Evolutionary conservation across 2,329 filamentous ascomycete genomes (phyloP).

Genomic region (Zasmidium citrigriseum): DNA sequence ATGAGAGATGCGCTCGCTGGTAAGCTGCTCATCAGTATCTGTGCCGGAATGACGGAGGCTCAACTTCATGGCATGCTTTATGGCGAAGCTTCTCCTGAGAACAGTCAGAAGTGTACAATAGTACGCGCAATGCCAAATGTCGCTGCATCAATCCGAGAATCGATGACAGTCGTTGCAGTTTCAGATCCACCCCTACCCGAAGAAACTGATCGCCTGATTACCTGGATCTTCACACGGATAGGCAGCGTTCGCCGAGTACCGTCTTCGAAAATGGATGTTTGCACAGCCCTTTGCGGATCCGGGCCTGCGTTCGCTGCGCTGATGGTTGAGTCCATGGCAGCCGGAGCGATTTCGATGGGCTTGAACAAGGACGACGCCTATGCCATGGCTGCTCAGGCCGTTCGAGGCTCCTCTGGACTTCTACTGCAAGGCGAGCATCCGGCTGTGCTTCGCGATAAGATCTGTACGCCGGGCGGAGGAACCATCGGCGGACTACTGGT

Average conservation of each 20-base stretch:
- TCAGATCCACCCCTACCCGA: constrained; percentile 59
- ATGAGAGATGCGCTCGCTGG: constrained; percentile 73
- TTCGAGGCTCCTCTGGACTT: constrained; percentile 70
- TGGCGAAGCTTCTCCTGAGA: constrained; percentile 51
- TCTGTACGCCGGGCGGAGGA: constrained; percentile 76
- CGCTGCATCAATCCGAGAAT: constrained; percentile 73
- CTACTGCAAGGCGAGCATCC: constrained; percentile 72
- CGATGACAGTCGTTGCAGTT: constrained; percentile 75
- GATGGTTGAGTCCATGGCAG: constrained; percentile 72
- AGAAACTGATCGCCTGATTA: constrained; percentile 59
- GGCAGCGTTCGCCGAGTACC: constrained; percentile 71
- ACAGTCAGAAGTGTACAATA: constrained; percentile 60
- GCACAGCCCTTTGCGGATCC: constrained; percentile 72
- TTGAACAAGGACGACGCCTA: constrained; percentile 71
- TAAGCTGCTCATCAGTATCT: constrained; percentile 80
- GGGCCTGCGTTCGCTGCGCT: constrained; percentile 76
- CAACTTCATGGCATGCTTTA: constrained; percentile 62
- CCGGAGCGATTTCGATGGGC: constrained; percentile 78
- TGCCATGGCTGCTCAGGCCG: constrained; percentile 76
- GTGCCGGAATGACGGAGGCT: constrained; percentile 71
- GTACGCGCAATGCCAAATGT: constrained; percentile 86
- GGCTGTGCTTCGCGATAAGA: constrained; percentile 71
- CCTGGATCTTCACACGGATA: constrained; percentile 76
- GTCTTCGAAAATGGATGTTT: constrained; percentile 68
- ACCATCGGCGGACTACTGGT: constrained; percentile 74